phyloP scores from a whole-genome alignment of 345 rosid species.

The Kandelia obovata region DNA sequence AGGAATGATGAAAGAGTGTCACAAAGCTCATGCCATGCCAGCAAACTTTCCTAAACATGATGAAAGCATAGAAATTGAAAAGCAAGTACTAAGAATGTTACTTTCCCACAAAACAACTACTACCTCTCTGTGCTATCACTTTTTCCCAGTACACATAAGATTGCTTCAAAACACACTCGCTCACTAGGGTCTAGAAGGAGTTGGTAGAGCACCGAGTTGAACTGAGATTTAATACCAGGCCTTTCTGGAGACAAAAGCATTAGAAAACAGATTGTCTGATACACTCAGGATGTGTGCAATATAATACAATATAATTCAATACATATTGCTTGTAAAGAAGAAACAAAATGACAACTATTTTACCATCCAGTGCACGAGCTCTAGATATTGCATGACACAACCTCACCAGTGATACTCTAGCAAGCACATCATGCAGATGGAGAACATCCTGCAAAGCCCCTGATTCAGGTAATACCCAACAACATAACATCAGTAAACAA shows the following conservation, averaged over 20 bases:
- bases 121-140: conserved; percentile 74
- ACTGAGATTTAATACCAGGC: conserved; percentile 90
- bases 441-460: conserved; percentile 99
- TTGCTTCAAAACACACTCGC: conserved; percentile 98
- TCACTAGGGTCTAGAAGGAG: conserved; percentile 97
- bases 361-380: conserved; percentile 97
- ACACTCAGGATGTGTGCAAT: conserved; percentile 7
- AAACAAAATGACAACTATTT: conserved; percentile 17
- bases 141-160: conserved; percentile 87
- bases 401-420: conserved; percentile 93
- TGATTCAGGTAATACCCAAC: conserved; percentile 37
- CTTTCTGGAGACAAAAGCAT: conserved; percentile 56
- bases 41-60: neutral
- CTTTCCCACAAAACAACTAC: conserved; percentile 9
- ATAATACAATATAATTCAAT: neutral
- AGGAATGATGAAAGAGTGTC: neutral
- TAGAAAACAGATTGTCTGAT: conserved; percentile 21
- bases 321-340: conserved; percentile 1
- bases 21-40: neutral
- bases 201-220: conserved; percentile 90
- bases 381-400: conserved; percentile 82
- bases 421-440: conserved; percentile 98
- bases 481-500: conserved; percentile 11
- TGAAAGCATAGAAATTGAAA: neutral
- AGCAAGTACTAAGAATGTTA: neutral